Evolutionary conservation across 257 asterid genomes (phyloP).

Genomic region (Leptodermis oblonga): DNA sequence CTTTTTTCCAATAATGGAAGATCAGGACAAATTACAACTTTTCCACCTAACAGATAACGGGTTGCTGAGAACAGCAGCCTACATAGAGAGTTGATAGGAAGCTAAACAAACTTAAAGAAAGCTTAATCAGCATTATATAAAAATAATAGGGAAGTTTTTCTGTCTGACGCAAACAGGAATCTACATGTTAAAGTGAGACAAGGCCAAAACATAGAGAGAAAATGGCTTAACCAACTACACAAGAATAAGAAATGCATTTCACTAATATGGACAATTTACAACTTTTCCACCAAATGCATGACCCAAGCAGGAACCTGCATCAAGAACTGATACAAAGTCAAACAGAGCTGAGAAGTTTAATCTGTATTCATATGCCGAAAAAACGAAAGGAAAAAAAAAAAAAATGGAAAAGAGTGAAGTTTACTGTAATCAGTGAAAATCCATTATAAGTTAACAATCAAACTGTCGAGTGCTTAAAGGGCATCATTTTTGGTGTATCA

Average conservation of each 20-base stretch:
- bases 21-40: neutral
- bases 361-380: neutral
- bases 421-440: neutral
- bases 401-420: neutral
- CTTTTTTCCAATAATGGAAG: conserved; percentile 1
- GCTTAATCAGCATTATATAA: neutral
- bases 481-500: conserved; percentile 18
- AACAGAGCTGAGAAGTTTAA: neutral
- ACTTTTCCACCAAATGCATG: neutral
- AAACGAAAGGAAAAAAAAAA: too few species aligned
- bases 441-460: too few species aligned
- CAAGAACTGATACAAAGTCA: neutral
- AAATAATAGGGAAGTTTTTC: neutral
- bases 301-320: neutral
- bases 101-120: neutral
- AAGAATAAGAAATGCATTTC: neutral
- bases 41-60: neutral
- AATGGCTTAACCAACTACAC: too few species aligned
- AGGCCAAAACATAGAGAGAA: too few species aligned
- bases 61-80: neutral
- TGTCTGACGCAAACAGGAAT: neutral
- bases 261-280: conserved; percentile 5
- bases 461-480: neutral
- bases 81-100: neutral
- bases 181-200: neutral